A percentile compares a stretch with the other conserved stretches of the same genome.
Conservation (phyloP, 331 rosid species). For the Rhamnella rubrinervis region DNA sequence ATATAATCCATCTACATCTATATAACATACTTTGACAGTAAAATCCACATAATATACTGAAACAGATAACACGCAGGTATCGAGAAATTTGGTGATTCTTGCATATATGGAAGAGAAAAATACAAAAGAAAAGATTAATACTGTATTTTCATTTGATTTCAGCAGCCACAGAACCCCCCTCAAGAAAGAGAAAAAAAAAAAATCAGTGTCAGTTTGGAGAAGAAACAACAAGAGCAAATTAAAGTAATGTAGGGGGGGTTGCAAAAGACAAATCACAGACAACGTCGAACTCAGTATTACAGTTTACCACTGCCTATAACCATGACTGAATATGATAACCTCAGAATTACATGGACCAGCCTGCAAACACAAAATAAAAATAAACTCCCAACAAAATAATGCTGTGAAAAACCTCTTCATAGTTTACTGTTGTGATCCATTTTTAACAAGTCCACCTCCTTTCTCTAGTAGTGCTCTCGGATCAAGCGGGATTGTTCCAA, state of each 20-base stretch:
- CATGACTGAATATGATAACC: background rate
- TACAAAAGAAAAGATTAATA: slow-evolving; percentile 10
- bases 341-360: slow-evolving; percentile 10
- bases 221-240: slow-evolving; percentile 16
- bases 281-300: slow-evolving; percentile 7
- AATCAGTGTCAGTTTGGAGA: slow-evolving; percentile 7
- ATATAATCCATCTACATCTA: too few relatives aligned
- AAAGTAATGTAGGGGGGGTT: background rate
- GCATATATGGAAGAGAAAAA: slow-evolving; percentile 11
- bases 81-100: background rate
- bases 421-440: slow-evolving; percentile 29
- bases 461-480: slow-evolving; percentile 53
- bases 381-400: background rate
- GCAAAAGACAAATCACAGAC: background rate
- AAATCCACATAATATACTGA: too few relatives aligned
- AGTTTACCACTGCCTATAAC: slow-evolving; percentile 10
- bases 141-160: slow-evolving; percentile 23
- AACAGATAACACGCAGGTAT: too few relatives aligned
- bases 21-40: too few relatives aligned
- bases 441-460: slow-evolving; percentile 34
- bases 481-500: slow-evolving; percentile 82
- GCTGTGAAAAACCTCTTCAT: slow-evolving; percentile 13
- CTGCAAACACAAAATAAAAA: background rate
- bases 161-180: slow-evolving; percentile 15
- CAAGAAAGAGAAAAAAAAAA: background rate